Percentiles rank a stretch among this genome's conserved stretches.
These are phyloP conservation scores for Phytophthora meadii DNA, from an alignment of 352 stramenopile species.

Conservation along the genomic window DNA sequence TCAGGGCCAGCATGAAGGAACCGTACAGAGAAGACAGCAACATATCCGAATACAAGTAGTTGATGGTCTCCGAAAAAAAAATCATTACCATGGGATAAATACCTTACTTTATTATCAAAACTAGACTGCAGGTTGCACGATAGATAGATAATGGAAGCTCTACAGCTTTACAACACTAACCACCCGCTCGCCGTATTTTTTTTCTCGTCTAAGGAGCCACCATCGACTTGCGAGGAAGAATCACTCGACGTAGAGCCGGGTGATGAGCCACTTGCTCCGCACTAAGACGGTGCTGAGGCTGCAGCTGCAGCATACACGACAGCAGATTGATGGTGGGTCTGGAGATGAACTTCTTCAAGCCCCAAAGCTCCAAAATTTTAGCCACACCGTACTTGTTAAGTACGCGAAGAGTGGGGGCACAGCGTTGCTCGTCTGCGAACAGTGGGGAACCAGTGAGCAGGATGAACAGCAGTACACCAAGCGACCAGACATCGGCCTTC, in stretches of 20 bases:
- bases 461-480: conserved; percentile 86
- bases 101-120: conserved; percentile 31
- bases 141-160: conserved; percentile 16
- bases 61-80: too few relatives aligned
- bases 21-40: conserved; percentile 36
- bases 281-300: conserved; percentile 37
- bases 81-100: conserved; percentile 15
- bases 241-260: conserved; percentile 22
- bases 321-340: conserved; percentile 52
- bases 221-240: not conserved
- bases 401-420: conserved; percentile 56
- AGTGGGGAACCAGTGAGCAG: conserved; percentile 67
- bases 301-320: conserved; percentile 52
- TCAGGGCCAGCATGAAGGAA: conserved; percentile 16
- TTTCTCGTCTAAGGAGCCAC: conserved; percentile 6
- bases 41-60: conserved; percentile 18
- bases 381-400: conserved; percentile 56
- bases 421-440: conserved; percentile 26
- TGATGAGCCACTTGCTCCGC: conserved; percentile 42
- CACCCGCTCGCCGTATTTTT: conserved; percentile 2
- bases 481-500: conserved; percentile 81
- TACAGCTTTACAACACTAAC: conserved; percentile 14
- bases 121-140: conserved; percentile 12
- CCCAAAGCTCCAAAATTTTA: conserved; percentile 67
- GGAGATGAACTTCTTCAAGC: conserved; percentile 38